Evolutionary conservation across 768 basidiomycete species (phyloP), one percentile per base, ranked within the genome.

Genomic region (Tulasnella sp.): DNA sequence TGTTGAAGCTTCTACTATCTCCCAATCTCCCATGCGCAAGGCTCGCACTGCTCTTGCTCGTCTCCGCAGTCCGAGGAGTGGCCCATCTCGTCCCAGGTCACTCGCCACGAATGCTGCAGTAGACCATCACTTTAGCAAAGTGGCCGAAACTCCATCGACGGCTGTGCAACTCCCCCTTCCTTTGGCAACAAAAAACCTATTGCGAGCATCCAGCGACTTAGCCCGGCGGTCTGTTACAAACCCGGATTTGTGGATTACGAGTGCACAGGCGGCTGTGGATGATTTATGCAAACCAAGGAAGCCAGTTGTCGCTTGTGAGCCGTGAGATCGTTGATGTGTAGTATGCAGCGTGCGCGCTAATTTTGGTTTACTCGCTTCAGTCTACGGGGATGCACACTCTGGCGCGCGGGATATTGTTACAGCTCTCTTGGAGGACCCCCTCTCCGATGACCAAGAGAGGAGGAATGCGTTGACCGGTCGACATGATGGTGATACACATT

Each of bases 391-490:
- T 24, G n/a, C 32, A 3, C 24, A 51, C 15, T 60, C 51, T 15
- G 59, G 51, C 9, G 5, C 44, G 0, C 32, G 38, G 9, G 59
- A 60, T 54, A 19, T 60, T 17, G 51, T 60, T 21, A 60, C 59
- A 21, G 52, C 51, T 27, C 29, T 60, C 17, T 42, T 60, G 15
- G 59, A 60, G 21, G 59, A 60, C 19, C 59, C 59, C n/a, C 41
- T 60, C 3, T 60, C 59, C 24, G 34, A 41, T n/a, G 59, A 60
- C 42, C 34, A 54, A n/a, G 34, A 24, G n/a, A 19, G 50, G 34
- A 42, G 59, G 24, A 51, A 51, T 53, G 51, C 51, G 21, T 42
- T 60, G 13, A 26, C 42, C 11, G 59, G 51, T 9, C 52, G 59
- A 30, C 50, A 38, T 32, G 59, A 59, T 42, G 58, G 9, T 34